phyloP scores from a whole-genome alignment of 306 rosid species.

The Cicer bijugum region DNA sequence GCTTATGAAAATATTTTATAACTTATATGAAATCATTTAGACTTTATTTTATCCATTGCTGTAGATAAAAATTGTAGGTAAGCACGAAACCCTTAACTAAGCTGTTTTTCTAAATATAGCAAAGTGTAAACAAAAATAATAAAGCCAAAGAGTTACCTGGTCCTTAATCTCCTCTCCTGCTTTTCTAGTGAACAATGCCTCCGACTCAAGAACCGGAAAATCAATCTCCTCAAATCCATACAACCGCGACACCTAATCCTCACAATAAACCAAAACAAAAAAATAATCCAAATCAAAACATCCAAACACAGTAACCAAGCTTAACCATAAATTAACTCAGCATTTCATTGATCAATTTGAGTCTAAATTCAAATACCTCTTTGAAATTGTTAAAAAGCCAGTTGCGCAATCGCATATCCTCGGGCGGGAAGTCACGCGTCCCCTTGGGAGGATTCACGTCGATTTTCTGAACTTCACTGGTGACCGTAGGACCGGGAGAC shows the following conservation, averaged over 20 bases:
- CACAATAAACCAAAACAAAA: background rate
- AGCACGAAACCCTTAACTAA: too few species aligned
- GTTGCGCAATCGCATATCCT: conserved; percentile 66
- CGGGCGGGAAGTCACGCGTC: conserved; percentile 89
- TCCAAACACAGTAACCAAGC: conserved; percentile 4
- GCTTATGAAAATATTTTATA: too few species aligned
- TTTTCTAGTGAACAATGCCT: conserved; percentile 83
- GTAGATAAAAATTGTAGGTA: too few species aligned
- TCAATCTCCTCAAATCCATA: conserved; percentile 92
- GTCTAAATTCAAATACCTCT: conserved; percentile 54
- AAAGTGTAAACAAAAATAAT: conserved; percentile 9
- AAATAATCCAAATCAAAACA: background rate
- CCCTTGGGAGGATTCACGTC: conserved; percentile 94
- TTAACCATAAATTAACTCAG: background rate
- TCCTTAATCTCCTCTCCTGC: conserved; percentile 98
- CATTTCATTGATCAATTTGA: background rate
- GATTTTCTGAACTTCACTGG: conserved; percentile 64
- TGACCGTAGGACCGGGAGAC: conserved; percentile 52
- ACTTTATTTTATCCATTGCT: too few species aligned
- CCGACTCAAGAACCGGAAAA: conserved; percentile 91
- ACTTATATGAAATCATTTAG: too few species aligned
- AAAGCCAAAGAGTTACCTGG: conserved; percentile 60
- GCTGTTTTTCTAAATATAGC: too few species aligned
- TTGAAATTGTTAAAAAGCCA: conserved; percentile 88
- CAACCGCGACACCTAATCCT: conserved; percentile 66